Conservation (phyloP, 345 rosid genomes). For the Lumnitzera racemosa region DNA sequence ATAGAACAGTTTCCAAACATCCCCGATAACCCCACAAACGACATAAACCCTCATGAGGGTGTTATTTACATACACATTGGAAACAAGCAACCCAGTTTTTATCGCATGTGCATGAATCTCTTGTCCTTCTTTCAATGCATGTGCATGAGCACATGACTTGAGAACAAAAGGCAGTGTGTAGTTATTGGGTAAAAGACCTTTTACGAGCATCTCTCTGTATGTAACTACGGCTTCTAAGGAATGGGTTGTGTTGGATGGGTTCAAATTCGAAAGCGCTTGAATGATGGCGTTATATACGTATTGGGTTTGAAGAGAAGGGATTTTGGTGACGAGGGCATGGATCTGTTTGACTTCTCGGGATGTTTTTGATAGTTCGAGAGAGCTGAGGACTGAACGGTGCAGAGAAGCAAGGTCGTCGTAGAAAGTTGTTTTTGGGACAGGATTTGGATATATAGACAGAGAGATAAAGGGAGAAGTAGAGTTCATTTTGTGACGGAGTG, state of each 20-base stretch:
- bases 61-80: slow-evolving; percentile 34
- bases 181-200: slow-evolving; percentile 26
- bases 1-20: slow-evolving; percentile 29
- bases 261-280: slow-evolving; percentile 18
- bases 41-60: slow-evolving; percentile 40
- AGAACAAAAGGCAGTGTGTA: slow-evolving; percentile 40
- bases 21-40: slow-evolving; percentile 20
- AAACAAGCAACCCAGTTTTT: slow-evolving; percentile 21
- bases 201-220: slow-evolving; percentile 24
- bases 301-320: slow-evolving; percentile 14
- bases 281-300: slow-evolving; percentile 30
- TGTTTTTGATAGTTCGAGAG: slow-evolving; percentile 25
- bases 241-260: neutral
- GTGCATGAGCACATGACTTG: slow-evolving; percentile 27
- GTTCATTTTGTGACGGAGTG: slow-evolving; percentile 4
- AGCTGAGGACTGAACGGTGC: slow-evolving; percentile 9
- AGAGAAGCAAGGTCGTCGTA: neutral
- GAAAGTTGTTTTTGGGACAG: neutral
- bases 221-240: slow-evolving; percentile 17
- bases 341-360: slow-evolving; percentile 22
- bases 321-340: slow-evolving; percentile 30
- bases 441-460: neutral
- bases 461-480: neutral
- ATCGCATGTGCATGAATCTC: slow-evolving; percentile 37
- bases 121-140: slow-evolving; percentile 22